Conservation (phyloP, 306 rosid species). For the Clitoria ternatea region DNA sequence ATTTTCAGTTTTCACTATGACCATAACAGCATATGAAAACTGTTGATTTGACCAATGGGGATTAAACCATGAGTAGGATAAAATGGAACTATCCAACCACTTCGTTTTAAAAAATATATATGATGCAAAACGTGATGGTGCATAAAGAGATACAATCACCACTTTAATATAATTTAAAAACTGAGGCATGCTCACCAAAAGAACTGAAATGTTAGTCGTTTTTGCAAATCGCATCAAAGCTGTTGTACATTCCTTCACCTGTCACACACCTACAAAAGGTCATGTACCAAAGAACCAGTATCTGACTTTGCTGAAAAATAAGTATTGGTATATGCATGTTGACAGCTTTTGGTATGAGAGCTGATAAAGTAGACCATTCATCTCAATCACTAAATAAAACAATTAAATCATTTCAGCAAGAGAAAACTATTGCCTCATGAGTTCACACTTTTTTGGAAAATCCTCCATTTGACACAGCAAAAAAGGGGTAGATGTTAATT, state of each 20-base stretch:
- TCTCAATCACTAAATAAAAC: background rate
- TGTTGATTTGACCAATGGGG: background rate
- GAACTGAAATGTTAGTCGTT: constrained; percentile 66
- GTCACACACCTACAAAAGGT: constrained; percentile 28
- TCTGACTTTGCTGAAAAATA: background rate
- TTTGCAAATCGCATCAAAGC: constrained; percentile 85
- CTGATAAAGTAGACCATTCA: constrained; percentile 13
- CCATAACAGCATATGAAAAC: constrained; percentile 6
- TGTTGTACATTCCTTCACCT: constrained; percentile 92
- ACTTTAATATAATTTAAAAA: background rate
- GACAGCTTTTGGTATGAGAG: constrained; percentile 5
- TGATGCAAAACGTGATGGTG: background rate
- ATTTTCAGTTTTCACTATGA: background rate
- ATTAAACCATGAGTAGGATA: background rate
- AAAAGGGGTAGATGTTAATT: constrained; percentile 12
- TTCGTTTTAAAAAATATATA: background rate
- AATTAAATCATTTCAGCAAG: constrained; percentile 10
- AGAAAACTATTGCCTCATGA: constrained; percentile 3
- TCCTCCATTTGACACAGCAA: background rate
- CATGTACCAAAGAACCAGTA: constrained; percentile 17
- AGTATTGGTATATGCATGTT: background rate
- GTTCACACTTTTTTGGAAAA: background rate
- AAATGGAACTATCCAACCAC: constrained; percentile 2
- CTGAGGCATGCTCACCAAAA: constrained; percentile 56
- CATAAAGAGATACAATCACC: background rate